phyloP scores from a whole-genome alignment of 306 rosid genomes.

The Cyamopsis tetragonoloba region DNA sequence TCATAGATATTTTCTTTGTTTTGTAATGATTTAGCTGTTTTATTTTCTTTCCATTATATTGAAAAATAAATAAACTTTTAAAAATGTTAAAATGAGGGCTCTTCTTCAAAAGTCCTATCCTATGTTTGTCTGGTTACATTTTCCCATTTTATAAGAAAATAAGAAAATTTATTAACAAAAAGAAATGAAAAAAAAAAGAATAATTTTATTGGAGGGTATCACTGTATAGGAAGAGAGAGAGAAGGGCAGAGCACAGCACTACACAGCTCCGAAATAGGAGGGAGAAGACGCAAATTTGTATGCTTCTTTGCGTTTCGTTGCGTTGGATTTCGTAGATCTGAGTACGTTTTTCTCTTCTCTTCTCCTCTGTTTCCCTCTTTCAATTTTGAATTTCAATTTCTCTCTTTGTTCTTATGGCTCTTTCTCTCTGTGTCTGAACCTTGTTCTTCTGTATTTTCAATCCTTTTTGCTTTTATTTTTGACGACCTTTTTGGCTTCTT shows the following conservation, averaged over 20 bases:
- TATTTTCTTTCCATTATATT: too few species aligned
- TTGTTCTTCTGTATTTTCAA: neutral
- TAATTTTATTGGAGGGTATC: conserved; percentile 22
- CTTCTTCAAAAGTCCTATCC: too few species aligned
- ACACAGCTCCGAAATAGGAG: conserved; percentile 41
- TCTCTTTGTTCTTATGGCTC: neutral
- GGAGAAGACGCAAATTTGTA: conserved; percentile 25
- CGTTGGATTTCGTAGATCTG: conserved; percentile 41
- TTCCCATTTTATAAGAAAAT: neutral
- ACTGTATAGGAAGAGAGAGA: conserved; percentile 20
- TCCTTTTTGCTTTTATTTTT: neutral
- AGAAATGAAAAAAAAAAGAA: neutral
- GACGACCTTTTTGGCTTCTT: conserved; percentile 22
- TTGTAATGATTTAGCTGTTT: too few species aligned
- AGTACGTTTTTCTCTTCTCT: conserved; percentile 18
- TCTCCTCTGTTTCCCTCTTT: neutral
- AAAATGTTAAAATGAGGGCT: too few species aligned
- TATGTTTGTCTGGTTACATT: neutral
- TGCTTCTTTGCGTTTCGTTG: too few species aligned
- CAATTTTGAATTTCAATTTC: neutral
- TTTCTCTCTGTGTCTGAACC: neutral
- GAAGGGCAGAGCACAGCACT: neutral
- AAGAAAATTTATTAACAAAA: too few species aligned
- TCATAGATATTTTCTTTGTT: too few species aligned
- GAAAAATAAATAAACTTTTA: too few species aligned